Evolutionary conservation across 257 asterid species (phyloP).

Genomic region (Salvia rosmarinus): DNA sequence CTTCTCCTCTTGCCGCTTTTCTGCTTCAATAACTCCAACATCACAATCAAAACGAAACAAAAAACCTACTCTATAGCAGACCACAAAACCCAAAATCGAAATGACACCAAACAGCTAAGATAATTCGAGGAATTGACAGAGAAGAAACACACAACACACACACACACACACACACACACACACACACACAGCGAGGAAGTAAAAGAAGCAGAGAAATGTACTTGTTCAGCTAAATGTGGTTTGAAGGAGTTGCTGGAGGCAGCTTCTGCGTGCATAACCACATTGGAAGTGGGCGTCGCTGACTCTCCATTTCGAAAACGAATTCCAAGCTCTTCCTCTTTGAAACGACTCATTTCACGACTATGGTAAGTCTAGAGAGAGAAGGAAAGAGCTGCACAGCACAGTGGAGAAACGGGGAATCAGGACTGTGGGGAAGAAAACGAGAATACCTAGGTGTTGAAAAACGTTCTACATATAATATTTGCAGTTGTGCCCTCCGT

Average conservation of each 20-base stretch:
- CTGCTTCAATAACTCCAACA: conserved; percentile 48
- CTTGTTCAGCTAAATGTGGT: conserved; percentile 35
- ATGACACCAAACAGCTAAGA: neutral
- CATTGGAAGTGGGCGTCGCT: conserved; percentile 35
- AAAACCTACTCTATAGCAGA: conserved; percentile 24
- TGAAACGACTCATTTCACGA: conserved; percentile 37
- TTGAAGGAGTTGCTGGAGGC: conserved; percentile 27
- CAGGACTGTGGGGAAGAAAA: neutral
- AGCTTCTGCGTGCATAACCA: conserved; percentile 36
- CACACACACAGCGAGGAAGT: neutral
- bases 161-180: too few species aligned
- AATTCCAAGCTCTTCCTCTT: conserved; percentile 45
- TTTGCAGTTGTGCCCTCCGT: conserved; percentile 28
- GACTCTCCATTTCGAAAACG: conserved; percentile 43
- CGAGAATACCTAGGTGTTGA: conserved; percentile 33
- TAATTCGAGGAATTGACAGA: neutral
- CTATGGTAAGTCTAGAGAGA: neutral
- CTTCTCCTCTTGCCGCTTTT: conserved; percentile 48
- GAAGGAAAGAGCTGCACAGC: conserved; percentile 14
- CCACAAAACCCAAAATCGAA: conserved; percentile 1
- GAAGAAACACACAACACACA: neutral
- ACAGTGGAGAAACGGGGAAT: conserved; percentile 15
- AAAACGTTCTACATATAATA: neutral
- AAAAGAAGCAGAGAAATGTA: conserved; percentile 23
- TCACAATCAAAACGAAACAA: conserved; percentile 14